A percentile compares a stretch with the other conserved stretches of the same genome.
Conservation (phyloP, 768 basidiomycete species). For the Calocybe indica region DNA sequence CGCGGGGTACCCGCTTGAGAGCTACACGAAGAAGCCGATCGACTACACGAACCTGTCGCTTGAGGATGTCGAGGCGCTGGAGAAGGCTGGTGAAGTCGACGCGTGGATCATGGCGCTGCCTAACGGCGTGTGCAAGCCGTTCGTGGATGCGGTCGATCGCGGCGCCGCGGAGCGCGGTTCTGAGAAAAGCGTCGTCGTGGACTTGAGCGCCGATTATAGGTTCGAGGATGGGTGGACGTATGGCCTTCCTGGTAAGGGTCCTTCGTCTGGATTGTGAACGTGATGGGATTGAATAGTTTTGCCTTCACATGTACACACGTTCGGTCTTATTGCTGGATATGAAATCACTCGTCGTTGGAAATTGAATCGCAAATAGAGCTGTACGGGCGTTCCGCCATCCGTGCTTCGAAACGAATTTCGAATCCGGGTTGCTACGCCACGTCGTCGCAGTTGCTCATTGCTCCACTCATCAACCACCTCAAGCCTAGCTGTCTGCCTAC, state of each 20-base stretch:
- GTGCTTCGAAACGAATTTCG: conserved; percentile 76
- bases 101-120: conserved; percentile 99
- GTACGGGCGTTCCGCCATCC: conserved; percentile 69
- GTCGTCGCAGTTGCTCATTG: conserved; percentile 85
- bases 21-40: conserved; percentile 72
- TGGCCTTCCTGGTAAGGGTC: conserved; percentile 92
- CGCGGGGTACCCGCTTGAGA: conserved; percentile 71
- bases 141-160: conserved; percentile 89
- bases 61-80: conserved; percentile 82
- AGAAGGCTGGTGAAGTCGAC: conserved; percentile 85
- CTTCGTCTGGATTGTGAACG: conserved; percentile 29
- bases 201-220: conserved; percentile 91
- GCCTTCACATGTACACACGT: conserved; percentile 7
- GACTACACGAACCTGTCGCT: conserved; percentile 76
- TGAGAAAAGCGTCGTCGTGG: conserved; percentile 75
- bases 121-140: conserved; percentile 96
- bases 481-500: conserved; percentile 61
- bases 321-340: too few relatives aligned
- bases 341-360: too few relatives aligned
- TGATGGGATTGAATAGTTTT: conserved; percentile 20
- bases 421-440: conserved; percentile 99
- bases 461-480: conserved; percentile 77
- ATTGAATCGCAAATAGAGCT: conserved; percentile 52
- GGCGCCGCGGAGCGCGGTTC: conserved; percentile 53
- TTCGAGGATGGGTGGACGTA: conserved; percentile 97